Evolutionary conservation across 1,284 basidiomycete genomes (phyloP), one percentile per base, ranked within the genome.

Genomic region (Singerocomus inundabilis): DNA sequence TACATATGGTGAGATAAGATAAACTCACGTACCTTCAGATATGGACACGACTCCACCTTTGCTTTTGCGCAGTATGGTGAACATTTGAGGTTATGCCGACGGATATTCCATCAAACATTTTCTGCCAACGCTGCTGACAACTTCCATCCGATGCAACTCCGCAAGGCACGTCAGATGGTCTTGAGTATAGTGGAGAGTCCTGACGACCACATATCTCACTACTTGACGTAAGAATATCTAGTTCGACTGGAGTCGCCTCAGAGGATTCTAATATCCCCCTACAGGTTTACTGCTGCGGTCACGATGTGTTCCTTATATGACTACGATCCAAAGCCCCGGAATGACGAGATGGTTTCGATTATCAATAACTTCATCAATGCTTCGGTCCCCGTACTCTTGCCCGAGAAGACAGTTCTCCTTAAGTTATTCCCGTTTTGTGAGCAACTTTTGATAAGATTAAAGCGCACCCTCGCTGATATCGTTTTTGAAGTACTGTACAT

Each of bases 351-450:
- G 8, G 37, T 62, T 3, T 37, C 37, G 2, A 41, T 45, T 9
- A 35, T 58, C 5, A 15, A 47, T 5, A 24, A 7, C 0, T 51
- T 52, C 24, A 1, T 51, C 3, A 6, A 33, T 3, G 8, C 28
- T 3, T 44, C 46, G 1, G 5, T 47, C 2, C 32, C 42, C 1
- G 38, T 29, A 5, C 11, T 48, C 15, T 34, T 26, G 8, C 29
- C 44, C 0, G 46, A 30, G 33, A 52, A 16, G 26, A 50, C 34
- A 0, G 16, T 44, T 11, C 34, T 52, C 21, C 28, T 60, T 6
- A 52, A 44, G 6, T 12, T 13, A 3, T 53, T 60, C 29, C 58
- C 60, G 1, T 62, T 62, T 25, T 35, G 58, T 60, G 30, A 46
- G 57, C 39, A 5, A 4, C 15, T 11, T 12, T 29, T 15, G 1